phyloP scores from a whole-genome alignment of 176 grass and related monocot genomes.

The Cenchrus purpureus region DNA sequence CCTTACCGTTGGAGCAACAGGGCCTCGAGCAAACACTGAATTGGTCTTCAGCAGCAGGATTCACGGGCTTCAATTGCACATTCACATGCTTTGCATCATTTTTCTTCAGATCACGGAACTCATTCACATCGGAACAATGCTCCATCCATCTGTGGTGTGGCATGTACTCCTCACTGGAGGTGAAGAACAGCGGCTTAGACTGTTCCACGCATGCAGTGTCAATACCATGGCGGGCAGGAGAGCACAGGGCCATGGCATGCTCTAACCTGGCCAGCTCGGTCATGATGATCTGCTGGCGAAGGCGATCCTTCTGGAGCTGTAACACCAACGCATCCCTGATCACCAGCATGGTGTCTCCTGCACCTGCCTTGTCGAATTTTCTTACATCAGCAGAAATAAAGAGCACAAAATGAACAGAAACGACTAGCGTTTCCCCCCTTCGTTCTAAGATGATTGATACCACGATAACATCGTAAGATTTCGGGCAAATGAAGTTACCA shows the following conservation, averaged over 20 bases:
- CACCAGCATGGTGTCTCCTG: constrained; percentile 29
- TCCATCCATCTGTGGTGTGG: background rate
- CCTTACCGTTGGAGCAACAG: background rate
- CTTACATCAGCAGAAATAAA: background rate
- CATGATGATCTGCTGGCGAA: constrained; percentile 41
- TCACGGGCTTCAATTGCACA: background rate
- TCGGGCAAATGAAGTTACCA: background rate
- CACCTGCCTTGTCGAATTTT: background rate
- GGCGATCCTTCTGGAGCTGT: constrained; percentile 40
- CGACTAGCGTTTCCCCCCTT: background rate
- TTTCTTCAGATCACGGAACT: constrained; percentile 16
- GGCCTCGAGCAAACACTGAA: background rate
- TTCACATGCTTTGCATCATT: background rate
- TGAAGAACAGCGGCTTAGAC: background rate
- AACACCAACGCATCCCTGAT: constrained; percentile 40
- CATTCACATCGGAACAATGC: background rate
- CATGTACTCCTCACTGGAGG: constrained; percentile 1
- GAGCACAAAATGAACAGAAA: background rate
- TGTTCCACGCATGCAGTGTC: background rate
- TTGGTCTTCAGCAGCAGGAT: background rate
- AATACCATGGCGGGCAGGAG: background rate
- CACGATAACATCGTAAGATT: background rate
- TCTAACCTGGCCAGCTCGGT: constrained; percentile 42
- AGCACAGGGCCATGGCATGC: constrained; percentile 13
- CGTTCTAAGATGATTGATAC: background rate